phyloP scores from a whole-genome alignment of 2,329 filamentous ascomycete species.

The Calonectria leucothoes region DNA sequence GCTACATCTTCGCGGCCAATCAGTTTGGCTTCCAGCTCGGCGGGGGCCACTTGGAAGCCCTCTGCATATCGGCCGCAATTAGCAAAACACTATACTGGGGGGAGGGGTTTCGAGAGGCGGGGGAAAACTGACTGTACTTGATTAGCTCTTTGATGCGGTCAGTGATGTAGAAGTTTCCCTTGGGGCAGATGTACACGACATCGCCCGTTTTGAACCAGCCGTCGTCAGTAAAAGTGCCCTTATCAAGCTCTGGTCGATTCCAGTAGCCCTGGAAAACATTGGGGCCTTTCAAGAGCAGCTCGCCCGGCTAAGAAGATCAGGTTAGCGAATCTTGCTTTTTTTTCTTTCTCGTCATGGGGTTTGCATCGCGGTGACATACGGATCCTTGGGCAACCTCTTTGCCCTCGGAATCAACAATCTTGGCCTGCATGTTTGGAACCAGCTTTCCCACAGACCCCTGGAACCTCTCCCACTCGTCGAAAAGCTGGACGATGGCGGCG shows the following conservation, averaged over 20 bases:
- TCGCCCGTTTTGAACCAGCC: conserved; percentile 95
- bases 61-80: conserved; percentile 52
- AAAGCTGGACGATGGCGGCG: conserved; percentile 78
- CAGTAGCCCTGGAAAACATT: conserved; percentile 85
- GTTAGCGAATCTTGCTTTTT: conserved; percentile 6
- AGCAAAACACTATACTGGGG: conserved; percentile 11
- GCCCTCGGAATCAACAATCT: conserved; percentile 77
- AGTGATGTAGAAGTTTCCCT: conserved; percentile 90
- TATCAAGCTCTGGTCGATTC: conserved; percentile 78
- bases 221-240: conserved; percentile 77
- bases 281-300: conserved; percentile 82
- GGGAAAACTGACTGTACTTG: conserved; percentile 58
- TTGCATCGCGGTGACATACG: background rate
- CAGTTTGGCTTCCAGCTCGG: conserved; percentile 69
- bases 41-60: conserved; percentile 77
- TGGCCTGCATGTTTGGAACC: conserved; percentile 82
- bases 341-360: background rate
- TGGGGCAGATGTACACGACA: conserved; percentile 80
- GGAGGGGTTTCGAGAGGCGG: background rate
- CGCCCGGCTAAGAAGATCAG: conserved; percentile 59
- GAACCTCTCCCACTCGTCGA: conserved; percentile 80
- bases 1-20: conserved; percentile 56
- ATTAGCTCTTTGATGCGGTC: conserved; percentile 81
- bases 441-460: conserved; percentile 85
- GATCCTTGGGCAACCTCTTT: conserved; percentile 65